Percentiles rank a stretch among this genome's conserved stretches.
Conservation (phyloP, 2,329 filamentous ascomycete species). For the Verticillium nubilum region DNA sequence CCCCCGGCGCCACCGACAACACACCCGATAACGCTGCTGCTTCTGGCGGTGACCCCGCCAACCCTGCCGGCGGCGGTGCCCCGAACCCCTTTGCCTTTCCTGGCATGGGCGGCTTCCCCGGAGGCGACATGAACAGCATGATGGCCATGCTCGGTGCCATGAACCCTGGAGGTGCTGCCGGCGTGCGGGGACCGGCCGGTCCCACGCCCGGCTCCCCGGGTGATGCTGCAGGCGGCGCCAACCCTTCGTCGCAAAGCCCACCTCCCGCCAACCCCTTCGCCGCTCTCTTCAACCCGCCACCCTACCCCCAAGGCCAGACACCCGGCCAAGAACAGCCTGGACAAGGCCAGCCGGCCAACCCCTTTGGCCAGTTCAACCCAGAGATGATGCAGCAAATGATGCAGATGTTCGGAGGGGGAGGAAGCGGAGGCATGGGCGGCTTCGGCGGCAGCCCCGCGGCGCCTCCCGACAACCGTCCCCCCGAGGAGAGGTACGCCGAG, state of each 20-base stretch:
- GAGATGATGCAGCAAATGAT: slow-evolving; percentile 46
- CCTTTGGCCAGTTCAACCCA: slow-evolving; percentile 27
- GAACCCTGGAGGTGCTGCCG: slow-evolving; percentile 14
- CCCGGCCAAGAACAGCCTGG: slow-evolving; percentile 27
- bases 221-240: slow-evolving; percentile 13
- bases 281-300: slow-evolving; percentile 47
- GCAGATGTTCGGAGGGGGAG: slow-evolving; percentile 39
- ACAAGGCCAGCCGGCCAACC: slow-evolving; percentile 25
- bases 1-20: slow-evolving; percentile 85
- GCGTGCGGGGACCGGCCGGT: slow-evolving; percentile 2
- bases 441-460: slow-evolving; percentile 32
- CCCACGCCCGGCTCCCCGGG: slow-evolving; percentile 2
- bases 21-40: slow-evolving; percentile 52
- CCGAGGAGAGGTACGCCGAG: slow-evolving; percentile 87
- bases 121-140: slow-evolving; percentile 8
- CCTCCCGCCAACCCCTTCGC: slow-evolving; percentile 61
- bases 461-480: slow-evolving; percentile 77
- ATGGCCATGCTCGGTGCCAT: slow-evolving; percentile 4
- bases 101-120: slow-evolving; percentile 3
- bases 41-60: slow-evolving; percentile 21
- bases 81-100: slow-evolving; percentile 39
- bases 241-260: slow-evolving; percentile 22
- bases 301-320: slow-evolving; percentile 14
- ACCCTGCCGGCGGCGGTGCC: slow-evolving; percentile 19
- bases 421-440: slow-evolving; percentile 25